phyloP scores from a whole-genome alignment of 2,329 filamentous ascomycete genomes.

The Laburnicola sp. region DNA sequence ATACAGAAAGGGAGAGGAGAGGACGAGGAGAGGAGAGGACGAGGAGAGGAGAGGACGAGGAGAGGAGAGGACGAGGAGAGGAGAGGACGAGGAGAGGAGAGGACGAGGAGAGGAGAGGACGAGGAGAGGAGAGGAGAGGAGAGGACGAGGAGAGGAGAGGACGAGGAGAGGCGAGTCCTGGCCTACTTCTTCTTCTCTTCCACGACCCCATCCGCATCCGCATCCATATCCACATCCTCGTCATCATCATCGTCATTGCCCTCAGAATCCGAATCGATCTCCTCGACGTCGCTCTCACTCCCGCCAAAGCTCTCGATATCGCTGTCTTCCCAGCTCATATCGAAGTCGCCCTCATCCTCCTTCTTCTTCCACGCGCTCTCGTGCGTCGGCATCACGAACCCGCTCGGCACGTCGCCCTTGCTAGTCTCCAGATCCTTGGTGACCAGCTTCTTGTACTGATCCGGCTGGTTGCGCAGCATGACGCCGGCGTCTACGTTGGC shows the following conservation, averaged over 20 bases:
- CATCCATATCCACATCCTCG: no score
- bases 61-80: neutral
- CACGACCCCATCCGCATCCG: no score
- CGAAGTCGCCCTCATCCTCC: conserved; percentile 65
- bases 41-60: no score
- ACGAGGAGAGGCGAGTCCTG: conserved; percentile 9
- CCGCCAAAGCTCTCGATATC: conserved; percentile 70
- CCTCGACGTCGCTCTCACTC: conserved; percentile 64
- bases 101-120: no score
- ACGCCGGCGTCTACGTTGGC: conserved; percentile 94
- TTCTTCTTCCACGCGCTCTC: conserved; percentile 65
- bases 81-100: neutral
- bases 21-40: neutral
- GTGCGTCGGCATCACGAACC: conserved; percentile 78
- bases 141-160: neutral
- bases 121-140: neutral
- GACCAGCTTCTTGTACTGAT: conserved; percentile 71
- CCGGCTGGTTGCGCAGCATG: conserved; percentile 74
- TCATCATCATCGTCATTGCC: conserved; percentile 50
- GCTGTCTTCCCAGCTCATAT: conserved; percentile 51
- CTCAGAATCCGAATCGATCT: conserved; percentile 62
- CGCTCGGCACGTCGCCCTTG: conserved; percentile 76
- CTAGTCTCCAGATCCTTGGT: conserved; percentile 71
- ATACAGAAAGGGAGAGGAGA: no score
- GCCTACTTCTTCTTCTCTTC: conserved; percentile 25